Conservation (phyloP, 345 rosid species). For the Linum trigynum region DNA sequence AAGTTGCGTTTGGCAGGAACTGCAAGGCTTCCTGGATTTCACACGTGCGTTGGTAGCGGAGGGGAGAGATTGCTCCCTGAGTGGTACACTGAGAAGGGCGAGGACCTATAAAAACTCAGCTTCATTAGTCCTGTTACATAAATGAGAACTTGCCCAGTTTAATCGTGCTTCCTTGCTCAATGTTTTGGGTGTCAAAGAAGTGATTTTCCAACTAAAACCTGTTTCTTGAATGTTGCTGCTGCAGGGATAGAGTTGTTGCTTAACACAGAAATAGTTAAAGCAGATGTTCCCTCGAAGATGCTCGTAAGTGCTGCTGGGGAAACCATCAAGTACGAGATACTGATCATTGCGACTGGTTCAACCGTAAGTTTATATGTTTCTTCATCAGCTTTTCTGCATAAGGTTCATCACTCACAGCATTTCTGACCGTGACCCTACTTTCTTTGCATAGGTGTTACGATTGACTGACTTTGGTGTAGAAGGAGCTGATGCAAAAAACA, state of each 20-base stretch:
- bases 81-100: constrained; percentile 86
- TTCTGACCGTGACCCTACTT: too few relatives aligned
- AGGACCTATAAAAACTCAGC: not conserved
- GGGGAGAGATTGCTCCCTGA: constrained; percentile 91
- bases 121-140: not conserved
- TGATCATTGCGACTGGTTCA: constrained; percentile 89
- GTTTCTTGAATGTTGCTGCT: constrained; percentile 15
- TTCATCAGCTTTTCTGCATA: too few relatives aligned
- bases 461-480: constrained; percentile 84
- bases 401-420: too few relatives aligned
- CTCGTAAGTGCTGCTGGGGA: constrained; percentile 67
- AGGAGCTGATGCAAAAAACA: constrained; percentile 89
- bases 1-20: constrained; percentile 38
- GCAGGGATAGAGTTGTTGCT: constrained; percentile 89
- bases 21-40: constrained; percentile 97
- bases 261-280: constrained; percentile 87
- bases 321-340: constrained; percentile 52
- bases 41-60: constrained; percentile 93
- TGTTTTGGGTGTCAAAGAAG: too few relatives aligned
- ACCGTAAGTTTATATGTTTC: constrained; percentile 33
- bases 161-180: too few relatives aligned
- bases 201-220: not conserved
- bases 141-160: too few relatives aligned
- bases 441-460: constrained; percentile 45
- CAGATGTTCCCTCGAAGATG: constrained; percentile 63